These are phyloP conservation scores for Leishmania tarentolae DNA, from an alignment of 208 protist species.

Conservation along the genomic window DNA sequence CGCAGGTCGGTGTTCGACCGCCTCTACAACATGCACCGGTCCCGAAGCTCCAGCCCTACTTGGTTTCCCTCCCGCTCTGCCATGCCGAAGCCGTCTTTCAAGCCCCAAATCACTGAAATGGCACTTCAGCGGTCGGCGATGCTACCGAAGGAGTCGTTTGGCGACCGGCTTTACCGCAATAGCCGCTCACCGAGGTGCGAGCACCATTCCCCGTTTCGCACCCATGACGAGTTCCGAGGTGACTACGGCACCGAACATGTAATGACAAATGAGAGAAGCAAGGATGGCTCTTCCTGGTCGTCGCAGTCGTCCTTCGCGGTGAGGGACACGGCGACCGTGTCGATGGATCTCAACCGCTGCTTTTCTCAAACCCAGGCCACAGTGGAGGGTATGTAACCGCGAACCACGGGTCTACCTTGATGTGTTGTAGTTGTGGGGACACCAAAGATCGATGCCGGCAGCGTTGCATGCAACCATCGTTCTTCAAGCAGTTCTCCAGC, in stretches of 20 bases:
- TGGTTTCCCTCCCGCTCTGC: constrained; percentile 24
- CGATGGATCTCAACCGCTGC: neutral
- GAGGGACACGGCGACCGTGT: neutral
- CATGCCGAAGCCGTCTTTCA: constrained; percentile 26
- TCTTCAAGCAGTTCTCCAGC: neutral
- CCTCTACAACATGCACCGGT: constrained; percentile 31
- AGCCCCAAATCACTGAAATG: constrained; percentile 52
- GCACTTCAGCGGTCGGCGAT: constrained; percentile 32
- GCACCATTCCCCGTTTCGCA: constrained; percentile 12
- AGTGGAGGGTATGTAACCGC: constrained; percentile 13
- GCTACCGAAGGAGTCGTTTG: constrained; percentile 29
- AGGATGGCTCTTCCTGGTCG: constrained; percentile 14
- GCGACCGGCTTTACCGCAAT: constrained; percentile 47
- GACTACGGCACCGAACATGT: constrained; percentile 26
- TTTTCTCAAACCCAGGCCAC: constrained; percentile 8
- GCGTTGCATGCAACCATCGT: neutral
- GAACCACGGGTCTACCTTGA: too few relatives aligned
- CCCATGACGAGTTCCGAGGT: constrained; percentile 14
- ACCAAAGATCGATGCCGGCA: neutral
- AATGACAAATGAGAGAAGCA: neutral
- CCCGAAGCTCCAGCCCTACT: constrained; percentile 19
- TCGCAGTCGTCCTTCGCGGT: constrained; percentile 23
- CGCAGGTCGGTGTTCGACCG: constrained; percentile 39
- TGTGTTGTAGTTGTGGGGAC: neutral
- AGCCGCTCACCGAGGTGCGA: constrained; percentile 19